phyloP scores from a whole-genome alignment of 2,329 filamentous ascomycete species.

The Intubia oerlemansii region DNA sequence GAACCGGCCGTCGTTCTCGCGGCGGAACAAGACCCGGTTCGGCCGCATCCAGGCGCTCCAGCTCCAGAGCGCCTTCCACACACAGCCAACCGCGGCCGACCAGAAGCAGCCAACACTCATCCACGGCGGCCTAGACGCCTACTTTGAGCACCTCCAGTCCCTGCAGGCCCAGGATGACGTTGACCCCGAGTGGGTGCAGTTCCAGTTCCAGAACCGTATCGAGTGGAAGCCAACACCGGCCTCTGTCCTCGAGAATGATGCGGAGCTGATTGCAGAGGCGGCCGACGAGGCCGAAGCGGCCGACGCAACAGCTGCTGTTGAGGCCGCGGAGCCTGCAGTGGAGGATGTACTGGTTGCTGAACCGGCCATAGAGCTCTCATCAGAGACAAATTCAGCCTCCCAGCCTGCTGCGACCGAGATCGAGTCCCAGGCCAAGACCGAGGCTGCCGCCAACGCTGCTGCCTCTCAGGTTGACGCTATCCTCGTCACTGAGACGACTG shows the following conservation, averaged over 20 bases:
- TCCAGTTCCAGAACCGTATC: slow-evolving; percentile 70
- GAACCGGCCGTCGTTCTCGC: slow-evolving; percentile 40
- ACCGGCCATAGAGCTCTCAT: too few relatives aligned
- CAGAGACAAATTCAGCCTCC: too few relatives aligned
- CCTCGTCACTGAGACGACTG: too few relatives aligned
- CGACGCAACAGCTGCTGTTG: too few relatives aligned
- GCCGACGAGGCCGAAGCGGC: slow-evolving; percentile 15
- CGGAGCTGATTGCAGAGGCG: too few relatives aligned
- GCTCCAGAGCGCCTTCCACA: slow-evolving; percentile 61
- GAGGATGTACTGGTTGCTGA: neutral
- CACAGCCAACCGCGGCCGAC: slow-evolving; percentile 31
- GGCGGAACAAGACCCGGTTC: slow-evolving; percentile 32
- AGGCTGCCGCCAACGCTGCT: neutral
- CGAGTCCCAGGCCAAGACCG: neutral
- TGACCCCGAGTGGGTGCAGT: slow-evolving; percentile 77
- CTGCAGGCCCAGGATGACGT: slow-evolving; percentile 43
- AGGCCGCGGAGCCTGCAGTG: too few relatives aligned
- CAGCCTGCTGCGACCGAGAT: neutral
- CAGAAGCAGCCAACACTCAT: slow-evolving; percentile 26
- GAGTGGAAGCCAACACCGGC: slow-evolving; percentile 58
- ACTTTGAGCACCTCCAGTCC: slow-evolving; percentile 78
- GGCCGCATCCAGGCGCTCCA: slow-evolving; percentile 37
- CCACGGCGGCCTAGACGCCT: slow-evolving; percentile 62
- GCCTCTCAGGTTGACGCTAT: too few relatives aligned
- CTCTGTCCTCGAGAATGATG: slow-evolving; percentile 24